Evolutionary conservation across 306 rosid species (phyloP).

Genomic region (Citrullus colocynthis): DNA sequence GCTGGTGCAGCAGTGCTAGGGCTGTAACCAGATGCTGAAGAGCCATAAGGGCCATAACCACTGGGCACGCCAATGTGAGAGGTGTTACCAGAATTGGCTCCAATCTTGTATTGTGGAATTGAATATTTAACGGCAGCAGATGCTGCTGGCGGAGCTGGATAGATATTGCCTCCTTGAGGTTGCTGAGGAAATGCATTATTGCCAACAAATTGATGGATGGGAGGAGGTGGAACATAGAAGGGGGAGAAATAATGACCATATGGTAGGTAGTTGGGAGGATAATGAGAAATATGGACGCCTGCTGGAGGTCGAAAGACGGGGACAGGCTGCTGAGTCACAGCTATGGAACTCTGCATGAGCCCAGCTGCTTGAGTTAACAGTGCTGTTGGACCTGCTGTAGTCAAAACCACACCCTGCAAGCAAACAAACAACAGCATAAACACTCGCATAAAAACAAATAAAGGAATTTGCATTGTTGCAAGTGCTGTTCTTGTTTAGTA

Average conservation of each 20-base stretch:
- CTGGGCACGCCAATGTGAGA: slow-evolving; percentile 66
- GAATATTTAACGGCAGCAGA: slow-evolving; percentile 74
- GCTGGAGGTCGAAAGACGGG: slow-evolving; percentile 74
- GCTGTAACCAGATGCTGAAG: slow-evolving; percentile 66
- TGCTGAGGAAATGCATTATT: slow-evolving; percentile 84
- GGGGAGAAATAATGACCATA: slow-evolving; percentile 77
- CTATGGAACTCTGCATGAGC: slow-evolving; percentile 77
- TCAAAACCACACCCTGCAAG: slow-evolving; percentile 70
- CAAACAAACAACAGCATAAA: slow-evolving; percentile 11
- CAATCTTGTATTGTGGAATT: slow-evolving; percentile 76
- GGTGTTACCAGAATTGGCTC: slow-evolving; percentile 56
- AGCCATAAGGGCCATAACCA: slow-evolving; percentile 76
- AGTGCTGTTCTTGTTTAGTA: background rate
- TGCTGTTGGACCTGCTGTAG: slow-evolving; percentile 65
- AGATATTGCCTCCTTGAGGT: slow-evolving; percentile 71
- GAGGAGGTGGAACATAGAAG: slow-evolving; percentile 68
- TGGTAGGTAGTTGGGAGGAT: slow-evolving; percentile 79
- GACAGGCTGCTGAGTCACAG: slow-evolving; percentile 78
- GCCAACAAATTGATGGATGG: slow-evolving; percentile 83
- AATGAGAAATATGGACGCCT: slow-evolving; percentile 78
- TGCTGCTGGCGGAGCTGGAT: slow-evolving; percentile 65
- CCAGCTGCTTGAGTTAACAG: slow-evolving; percentile 80
- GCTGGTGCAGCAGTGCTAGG: slow-evolving; percentile 55
- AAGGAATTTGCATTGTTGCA: background rate
- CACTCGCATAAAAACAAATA: background rate